These are phyloP conservation scores for Chloromonas sp. DNA, from an alignment of 163 green algal species.

Conservation along the genomic window DNA sequence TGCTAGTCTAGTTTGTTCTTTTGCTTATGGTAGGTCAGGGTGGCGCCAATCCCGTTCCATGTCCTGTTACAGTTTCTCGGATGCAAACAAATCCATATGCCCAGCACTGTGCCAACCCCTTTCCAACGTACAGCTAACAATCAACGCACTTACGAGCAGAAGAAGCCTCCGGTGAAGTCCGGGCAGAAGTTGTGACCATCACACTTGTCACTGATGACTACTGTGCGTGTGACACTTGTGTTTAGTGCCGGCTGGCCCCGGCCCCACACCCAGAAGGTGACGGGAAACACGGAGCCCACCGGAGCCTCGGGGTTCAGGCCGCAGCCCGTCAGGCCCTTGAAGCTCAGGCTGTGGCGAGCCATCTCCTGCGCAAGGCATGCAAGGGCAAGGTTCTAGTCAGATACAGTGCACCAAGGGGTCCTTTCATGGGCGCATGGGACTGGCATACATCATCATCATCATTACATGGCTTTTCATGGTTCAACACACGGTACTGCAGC, in stretches of 20 bases:
- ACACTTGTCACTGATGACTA: slow-evolving; percentile 36
- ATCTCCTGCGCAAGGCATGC: slow-evolving; percentile 27
- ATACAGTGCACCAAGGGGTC: neutral
- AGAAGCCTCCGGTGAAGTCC: slow-evolving; percentile 12
- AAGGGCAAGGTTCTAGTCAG: neutral
- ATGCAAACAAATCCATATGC: too few species aligned
- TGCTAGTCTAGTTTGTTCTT: too few species aligned
- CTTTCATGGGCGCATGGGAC: too few species aligned
- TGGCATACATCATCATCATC: too few species aligned
- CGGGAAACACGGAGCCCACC: slow-evolving; percentile 32
- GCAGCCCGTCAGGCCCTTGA: slow-evolving; percentile 40
- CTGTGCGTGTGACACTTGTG: slow-evolving; percentile 22
- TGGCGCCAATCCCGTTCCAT: too few species aligned
- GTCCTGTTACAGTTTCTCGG: too few species aligned
- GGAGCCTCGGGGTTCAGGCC: slow-evolving; percentile 27
- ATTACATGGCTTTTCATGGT: too few species aligned
- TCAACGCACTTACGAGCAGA: slow-evolving; percentile 26
- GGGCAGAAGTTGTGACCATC: slow-evolving; percentile 17
- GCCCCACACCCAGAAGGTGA: slow-evolving; percentile 49
- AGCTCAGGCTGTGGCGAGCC: slow-evolving; percentile 18
- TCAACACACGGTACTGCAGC: too few species aligned
- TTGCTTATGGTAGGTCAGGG: too few species aligned
- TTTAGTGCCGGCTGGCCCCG: slow-evolving; percentile 24
- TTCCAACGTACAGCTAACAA: neutral
- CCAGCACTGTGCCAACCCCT: neutral